Percentiles rank a stretch among this genome's conserved stretches.
Evolutionary conservation across 2,329 filamentous ascomycete genomes (phyloP).

Genomic region (Diaporthe vexans): DNA sequence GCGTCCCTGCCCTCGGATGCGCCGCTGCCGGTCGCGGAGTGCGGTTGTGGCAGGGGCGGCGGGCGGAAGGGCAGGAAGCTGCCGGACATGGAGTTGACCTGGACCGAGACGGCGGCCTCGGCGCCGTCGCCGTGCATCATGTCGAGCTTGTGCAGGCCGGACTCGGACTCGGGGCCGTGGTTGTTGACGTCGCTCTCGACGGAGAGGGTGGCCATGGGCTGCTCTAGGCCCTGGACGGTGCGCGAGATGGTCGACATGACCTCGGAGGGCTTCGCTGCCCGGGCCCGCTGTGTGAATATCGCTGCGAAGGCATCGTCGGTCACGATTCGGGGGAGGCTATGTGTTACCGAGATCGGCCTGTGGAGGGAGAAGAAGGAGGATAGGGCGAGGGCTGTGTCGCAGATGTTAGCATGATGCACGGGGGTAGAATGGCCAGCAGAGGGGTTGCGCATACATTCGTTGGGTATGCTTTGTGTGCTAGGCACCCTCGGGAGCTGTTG

Average conservation of each 20-base stretch:
- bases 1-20: slow-evolving; percentile 47
- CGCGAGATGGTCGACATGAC: slow-evolving; percentile 77
- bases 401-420: slow-evolving; percentile 42
- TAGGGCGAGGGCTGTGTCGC: slow-evolving; percentile 83
- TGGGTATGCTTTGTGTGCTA: slow-evolving; percentile 79
- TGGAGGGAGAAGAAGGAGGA: slow-evolving; percentile 97
- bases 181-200: slow-evolving; percentile 50
- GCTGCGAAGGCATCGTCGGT: slow-evolving; percentile 83
- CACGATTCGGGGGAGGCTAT: slow-evolving; percentile 81
- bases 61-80: slow-evolving; percentile 85
- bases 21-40: slow-evolving; percentile 55
- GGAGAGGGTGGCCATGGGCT: slow-evolving; percentile 68
- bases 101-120: slow-evolving; percentile 72
- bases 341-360: slow-evolving; percentile 90
- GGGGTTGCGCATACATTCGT: slow-evolving; percentile 67
- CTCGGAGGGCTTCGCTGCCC: slow-evolving; percentile 66
- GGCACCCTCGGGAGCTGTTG: slow-evolving; percentile 80
- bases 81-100: slow-evolving; percentile 77
- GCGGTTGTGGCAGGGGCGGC: slow-evolving; percentile 82
- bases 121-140: slow-evolving; percentile 69
- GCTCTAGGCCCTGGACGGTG: slow-evolving; percentile 72
- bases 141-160: slow-evolving; percentile 65
- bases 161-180: slow-evolving; percentile 57
- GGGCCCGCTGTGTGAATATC: slow-evolving; percentile 78
- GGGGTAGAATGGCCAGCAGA: neutral